A percentile compares a stretch with the other conserved stretches of the same genome.
Conservation (phyloP, 2,329 filamentous ascomycete species). For the Penicillium brasilianum region DNA sequence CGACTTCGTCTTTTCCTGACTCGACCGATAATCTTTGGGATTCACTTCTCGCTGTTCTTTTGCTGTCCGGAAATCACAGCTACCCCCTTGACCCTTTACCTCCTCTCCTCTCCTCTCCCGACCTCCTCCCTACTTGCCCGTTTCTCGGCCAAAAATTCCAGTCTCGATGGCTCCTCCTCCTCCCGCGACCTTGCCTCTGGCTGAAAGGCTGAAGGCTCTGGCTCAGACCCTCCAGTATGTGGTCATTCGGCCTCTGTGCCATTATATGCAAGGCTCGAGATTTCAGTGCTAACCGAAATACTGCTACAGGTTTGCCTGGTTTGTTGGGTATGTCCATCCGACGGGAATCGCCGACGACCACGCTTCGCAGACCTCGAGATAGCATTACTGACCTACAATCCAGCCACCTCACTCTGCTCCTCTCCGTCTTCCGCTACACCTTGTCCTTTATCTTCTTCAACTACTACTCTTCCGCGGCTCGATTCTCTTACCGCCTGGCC, state of each 20-base stretch:
- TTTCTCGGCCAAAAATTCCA: constrained; percentile 10
- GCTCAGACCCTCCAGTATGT: constrained; percentile 90
- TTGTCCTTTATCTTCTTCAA: constrained; percentile 90
- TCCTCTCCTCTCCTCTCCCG: constrained; percentile 13
- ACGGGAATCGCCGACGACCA: constrained; percentile 10
- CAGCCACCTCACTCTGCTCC: constrained; percentile 84
- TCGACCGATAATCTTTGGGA: background rate
- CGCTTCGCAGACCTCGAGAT: constrained; percentile 8
- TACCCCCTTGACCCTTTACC: background rate
- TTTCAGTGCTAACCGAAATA: constrained; percentile 37
- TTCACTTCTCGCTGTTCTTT: background rate
- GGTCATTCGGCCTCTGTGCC: constrained; percentile 28
- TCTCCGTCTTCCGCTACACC: constrained; percentile 80
- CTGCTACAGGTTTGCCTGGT: constrained; percentile 67
- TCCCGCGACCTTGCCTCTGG: constrained; percentile 69
- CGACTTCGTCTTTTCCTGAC: constrained; percentile 12
- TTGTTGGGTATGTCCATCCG: constrained; percentile 68
- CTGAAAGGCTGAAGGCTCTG: constrained; percentile 75
- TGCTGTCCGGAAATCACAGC: background rate
- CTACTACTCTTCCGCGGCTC: constrained; percentile 76
- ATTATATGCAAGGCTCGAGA: constrained; percentile 15
- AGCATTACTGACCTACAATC: constrained; percentile 31
- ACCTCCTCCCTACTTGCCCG: constrained; percentile 11
- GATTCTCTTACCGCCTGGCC: constrained; percentile 84
- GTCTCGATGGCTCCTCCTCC: constrained; percentile 74